These are phyloP conservation scores for Drosera capensis DNA, from an alignment of 148 eudicot species.

Conservation along the genomic window DNA sequence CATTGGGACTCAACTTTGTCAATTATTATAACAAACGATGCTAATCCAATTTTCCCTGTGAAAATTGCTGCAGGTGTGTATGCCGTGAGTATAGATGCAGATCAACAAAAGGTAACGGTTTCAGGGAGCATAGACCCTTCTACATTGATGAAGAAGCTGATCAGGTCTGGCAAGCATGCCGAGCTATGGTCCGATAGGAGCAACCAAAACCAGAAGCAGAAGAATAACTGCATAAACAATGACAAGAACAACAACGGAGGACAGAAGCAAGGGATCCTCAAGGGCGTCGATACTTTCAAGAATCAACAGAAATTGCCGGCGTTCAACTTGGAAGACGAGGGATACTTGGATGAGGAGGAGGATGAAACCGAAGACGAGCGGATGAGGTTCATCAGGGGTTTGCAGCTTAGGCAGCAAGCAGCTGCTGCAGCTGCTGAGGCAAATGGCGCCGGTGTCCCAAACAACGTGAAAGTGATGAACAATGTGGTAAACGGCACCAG, in stretches of 20 bases:
- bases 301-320: conserved; percentile 27
- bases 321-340: conserved; percentile 11
- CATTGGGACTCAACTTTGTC: background rate
- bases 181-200: conserved; percentile 48
- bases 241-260: conserved; percentile 16
- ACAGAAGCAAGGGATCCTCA: conserved; percentile 17
- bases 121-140: conserved; percentile 51
- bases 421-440: conserved; percentile 11
- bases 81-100: conserved; percentile 43
- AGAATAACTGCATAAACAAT: conserved; percentile 18
- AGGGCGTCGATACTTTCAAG: conserved; percentile 28
- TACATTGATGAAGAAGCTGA: conserved; percentile 44
- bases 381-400: conserved; percentile 15
- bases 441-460: conserved; percentile 11
- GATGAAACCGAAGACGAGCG: conserved; percentile 2
- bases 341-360: conserved; percentile 12
- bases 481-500: conserved; percentile 8
- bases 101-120: conserved; percentile 54
- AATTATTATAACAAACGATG: background rate
- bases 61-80: conserved; percentile 36
- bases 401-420: conserved; percentile 24
- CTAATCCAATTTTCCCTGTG: background rate
- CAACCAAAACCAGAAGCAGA: conserved; percentile 32
- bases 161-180: conserved; percentile 48
- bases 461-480: conserved; percentile 11